Evolutionary conservation across 139 green algal species (phyloP).

Genomic region (Zygnema circumcarinatum): DNA sequence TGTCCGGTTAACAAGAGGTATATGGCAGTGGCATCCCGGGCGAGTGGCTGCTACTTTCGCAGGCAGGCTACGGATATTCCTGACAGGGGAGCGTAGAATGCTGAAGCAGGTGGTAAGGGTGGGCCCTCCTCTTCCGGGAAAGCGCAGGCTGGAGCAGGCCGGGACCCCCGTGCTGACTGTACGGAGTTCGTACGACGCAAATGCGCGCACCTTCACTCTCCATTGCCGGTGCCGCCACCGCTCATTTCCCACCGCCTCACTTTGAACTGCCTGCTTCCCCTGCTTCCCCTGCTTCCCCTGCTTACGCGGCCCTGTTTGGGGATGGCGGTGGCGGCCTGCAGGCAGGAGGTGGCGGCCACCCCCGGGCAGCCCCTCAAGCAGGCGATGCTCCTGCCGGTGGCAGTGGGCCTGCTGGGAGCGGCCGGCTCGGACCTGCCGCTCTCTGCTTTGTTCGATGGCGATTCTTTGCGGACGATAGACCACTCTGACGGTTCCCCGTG

Average conservation of each 20-base stretch:
- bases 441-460: constrained; percentile 31
- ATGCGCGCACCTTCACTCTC: constrained; percentile 81
- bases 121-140: too few species aligned
- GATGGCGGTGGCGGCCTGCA: too few species aligned
- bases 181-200: constrained; percentile 75
- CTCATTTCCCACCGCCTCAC: too few species aligned
- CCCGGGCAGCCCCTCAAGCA: constrained; percentile 81
- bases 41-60: too few species aligned
- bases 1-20: too few species aligned
- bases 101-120: too few species aligned
- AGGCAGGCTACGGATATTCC: too few species aligned
- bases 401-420: constrained; percentile 81
- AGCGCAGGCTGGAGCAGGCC: constrained; percentile 73
- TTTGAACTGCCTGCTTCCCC: neutral
- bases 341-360: constrained; percentile 75
- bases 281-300: neutral
- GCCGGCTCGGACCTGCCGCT: constrained; percentile 83
- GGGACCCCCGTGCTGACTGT: constrained; percentile 86
- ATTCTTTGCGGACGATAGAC: neutral
- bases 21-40: too few species aligned
- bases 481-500: neutral
- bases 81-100: too few species aligned
- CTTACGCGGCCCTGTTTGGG: neutral
- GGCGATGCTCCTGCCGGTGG: constrained; percentile 83
- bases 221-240: constrained; percentile 58